Percentiles rank a stretch among this genome's conserved stretches.
These are phyloP conservation scores for Neophaeococcomyces aloes DNA, from an alignment of 2,329 filamentous ascomycete genomes.

Conservation along the genomic window DNA sequence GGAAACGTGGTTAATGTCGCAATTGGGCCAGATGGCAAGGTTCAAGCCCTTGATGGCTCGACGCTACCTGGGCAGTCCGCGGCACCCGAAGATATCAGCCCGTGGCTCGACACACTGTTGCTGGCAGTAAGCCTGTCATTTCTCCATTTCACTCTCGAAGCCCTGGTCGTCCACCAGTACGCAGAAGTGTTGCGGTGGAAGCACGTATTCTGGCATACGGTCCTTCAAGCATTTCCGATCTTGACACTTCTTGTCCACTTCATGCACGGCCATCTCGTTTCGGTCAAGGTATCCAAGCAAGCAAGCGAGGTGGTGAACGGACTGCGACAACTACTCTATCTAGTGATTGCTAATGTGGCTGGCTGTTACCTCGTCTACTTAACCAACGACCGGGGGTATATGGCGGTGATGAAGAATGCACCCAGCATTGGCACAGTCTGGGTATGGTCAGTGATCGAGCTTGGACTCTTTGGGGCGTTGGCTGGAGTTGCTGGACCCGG, in stretches of 20 bases:
- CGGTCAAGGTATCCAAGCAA: constrained; percentile 1
- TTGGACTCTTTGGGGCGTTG: constrained; percentile 59
- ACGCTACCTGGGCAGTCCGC: background rate
- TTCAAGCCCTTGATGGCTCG: constrained; percentile 7
- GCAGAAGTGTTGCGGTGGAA: constrained; percentile 25
- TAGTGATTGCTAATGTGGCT: constrained; percentile 46
- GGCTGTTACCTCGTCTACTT: constrained; percentile 75
- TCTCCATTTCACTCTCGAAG: constrained; percentile 36
- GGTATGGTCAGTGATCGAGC: constrained; percentile 86
- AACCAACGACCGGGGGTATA: constrained; percentile 69
- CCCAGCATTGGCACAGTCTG: constrained; percentile 83
- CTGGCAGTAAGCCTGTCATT: constrained; percentile 33
- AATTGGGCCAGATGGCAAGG: constrained; percentile 16
- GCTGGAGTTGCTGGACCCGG: constrained; percentile 43
- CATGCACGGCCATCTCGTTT: constrained; percentile 34
- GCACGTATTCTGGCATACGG: constrained; percentile 25
- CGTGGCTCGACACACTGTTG: constrained; percentile 35
- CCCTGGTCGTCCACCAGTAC: constrained; percentile 38
- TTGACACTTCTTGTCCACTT: constrained; percentile 36
- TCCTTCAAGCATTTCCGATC: constrained; percentile 32
- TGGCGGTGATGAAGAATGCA: constrained; percentile 81
- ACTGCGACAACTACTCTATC: constrained; percentile 46
- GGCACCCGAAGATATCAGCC: constrained; percentile 15
- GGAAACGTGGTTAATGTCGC: constrained; percentile 19
- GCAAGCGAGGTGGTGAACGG: constrained; percentile 5